Base-by-base conservation (phyloP, 2,329 filamentous ascomycete species). In the Elsinoe fawcettii region DNA sequence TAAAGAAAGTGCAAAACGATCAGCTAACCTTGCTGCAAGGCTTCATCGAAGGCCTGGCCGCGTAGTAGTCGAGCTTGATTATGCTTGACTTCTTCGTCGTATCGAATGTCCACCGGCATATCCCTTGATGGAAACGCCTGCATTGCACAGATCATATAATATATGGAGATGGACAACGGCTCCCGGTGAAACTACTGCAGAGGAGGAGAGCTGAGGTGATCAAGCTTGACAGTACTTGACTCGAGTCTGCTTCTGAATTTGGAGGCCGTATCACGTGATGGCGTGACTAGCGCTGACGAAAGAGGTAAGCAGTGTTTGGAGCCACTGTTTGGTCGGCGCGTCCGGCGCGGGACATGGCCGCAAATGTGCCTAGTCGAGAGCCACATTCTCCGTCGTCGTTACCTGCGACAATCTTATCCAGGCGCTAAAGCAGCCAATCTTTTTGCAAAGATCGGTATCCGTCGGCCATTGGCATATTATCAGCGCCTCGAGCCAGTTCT, bases 331-430 rank as follows among this genome's bases (percentile, higher is more conserved):
- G 49, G n/a, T 53, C 49, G 49, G 49, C 49, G 49, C 49, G 49
- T 53, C 49, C 49, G 49, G 49, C 34, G 49, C 49, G 49, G 49
- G 34, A 23, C 9, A 34, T 37, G 49, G n/a, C 25, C 25, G 11
- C 16, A 16, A 36, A 30, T 39, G 49, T 20, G 14, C 49, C 32
- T 20, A 14, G 16, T 25, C 49, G 34, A 53, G 49, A 37, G 49
- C 49, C 49, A 58, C 44, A 56, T 43, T 41, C 37, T 43, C 22
- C 54, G 23, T 39, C 51, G 51, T 55, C 54, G 54, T 56, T 56
- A 56, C 54, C 37, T 56, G 54, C 43, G 43, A 56, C 41, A 56
- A 56, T 56, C 54, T 56, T 56, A 56, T 47, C 43, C 54, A 37
- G 37, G 41, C 54, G 54, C 54, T 56, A 56, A 49, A 9, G 30